phyloP scores from a whole-genome alignment of 768 basidiomycete genomes.

The Fibroporia radiculosa region DNA sequence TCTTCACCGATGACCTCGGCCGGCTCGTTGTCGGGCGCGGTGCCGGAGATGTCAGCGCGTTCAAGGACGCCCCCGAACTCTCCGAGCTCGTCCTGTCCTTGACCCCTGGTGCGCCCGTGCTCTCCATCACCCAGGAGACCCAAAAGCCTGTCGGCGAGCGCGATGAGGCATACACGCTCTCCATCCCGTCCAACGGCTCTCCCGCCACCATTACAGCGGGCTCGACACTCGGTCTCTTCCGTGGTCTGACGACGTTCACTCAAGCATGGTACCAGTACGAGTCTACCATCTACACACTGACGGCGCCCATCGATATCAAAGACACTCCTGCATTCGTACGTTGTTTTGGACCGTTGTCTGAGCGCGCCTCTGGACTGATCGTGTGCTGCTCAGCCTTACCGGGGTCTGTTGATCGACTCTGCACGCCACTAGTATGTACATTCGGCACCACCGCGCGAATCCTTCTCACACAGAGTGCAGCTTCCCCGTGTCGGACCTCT shows the following conservation, averaged over 20 bases:
- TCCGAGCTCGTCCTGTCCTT: conserved; percentile 38
- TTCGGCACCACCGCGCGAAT: neutral
- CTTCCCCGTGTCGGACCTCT: conserved; percentile 56
- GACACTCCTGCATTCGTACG: conserved; percentile 63
- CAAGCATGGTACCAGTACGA: conserved; percentile 52
- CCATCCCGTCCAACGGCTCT: conserved; percentile 44
- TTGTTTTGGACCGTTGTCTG: conserved; percentile 4
- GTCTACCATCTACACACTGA: conserved; percentile 41
- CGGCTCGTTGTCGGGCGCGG: conserved; percentile 56
- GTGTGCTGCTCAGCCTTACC: conserved; percentile 43
- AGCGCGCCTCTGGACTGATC: neutral
- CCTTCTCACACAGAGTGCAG: conserved; percentile 22
- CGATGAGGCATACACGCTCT: conserved; percentile 54
- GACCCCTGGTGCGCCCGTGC: conserved; percentile 15
- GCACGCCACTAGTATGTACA: conserved; percentile 59
- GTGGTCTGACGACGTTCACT: conserved; percentile 71
- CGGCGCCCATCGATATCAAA: conserved; percentile 50
- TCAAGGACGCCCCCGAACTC: conserved; percentile 35
- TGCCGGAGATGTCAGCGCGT: conserved; percentile 30
- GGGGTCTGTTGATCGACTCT: conserved; percentile 78
- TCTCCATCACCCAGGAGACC: conserved; percentile 46
- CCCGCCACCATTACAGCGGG: conserved; percentile 50
- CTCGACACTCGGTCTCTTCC: conserved; percentile 57
- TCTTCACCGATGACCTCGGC: conserved; percentile 49
- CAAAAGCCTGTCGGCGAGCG: conserved; percentile 41